Percentiles rank a stretch among this genome's conserved stretches.
These are phyloP conservation scores for Yamadazyma phyllophila DNA, from an alignment of 805 yeast genomes.

Conservation along the genomic window DNA sequence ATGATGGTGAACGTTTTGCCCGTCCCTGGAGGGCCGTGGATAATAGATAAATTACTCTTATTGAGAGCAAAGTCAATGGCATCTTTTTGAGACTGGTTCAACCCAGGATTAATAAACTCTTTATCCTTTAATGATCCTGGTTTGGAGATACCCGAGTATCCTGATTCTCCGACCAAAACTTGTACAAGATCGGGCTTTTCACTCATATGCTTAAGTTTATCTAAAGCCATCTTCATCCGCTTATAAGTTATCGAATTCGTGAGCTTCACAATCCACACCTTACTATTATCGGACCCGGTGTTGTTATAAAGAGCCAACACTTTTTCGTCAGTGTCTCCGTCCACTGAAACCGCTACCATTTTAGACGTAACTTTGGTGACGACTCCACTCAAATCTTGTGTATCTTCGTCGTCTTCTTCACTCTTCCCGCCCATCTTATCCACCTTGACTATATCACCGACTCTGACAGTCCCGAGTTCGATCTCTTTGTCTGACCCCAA, in stretches of 20 bases:
- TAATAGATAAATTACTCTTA: slow-evolving; percentile 52
- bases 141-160: slow-evolving; percentile 26
- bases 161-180: slow-evolving; percentile 45
- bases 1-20: slow-evolving; percentile 82
- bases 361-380: slow-evolving; percentile 52
- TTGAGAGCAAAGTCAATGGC: slow-evolving; percentile 69
- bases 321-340: slow-evolving; percentile 49
- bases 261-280: slow-evolving; percentile 67
- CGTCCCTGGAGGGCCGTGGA: slow-evolving; percentile 84
- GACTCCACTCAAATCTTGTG: slow-evolving; percentile 55
- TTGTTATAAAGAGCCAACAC: slow-evolving; percentile 46
- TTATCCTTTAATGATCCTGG: slow-evolving; percentile 7
- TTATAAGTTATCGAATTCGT: slow-evolving; percentile 70
- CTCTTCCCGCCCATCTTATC: slow-evolving; percentile 41
- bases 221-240: slow-evolving; percentile 75
- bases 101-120: slow-evolving; percentile 39
- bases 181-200: slow-evolving; percentile 34
- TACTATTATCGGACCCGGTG: slow-evolving; percentile 32
- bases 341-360: slow-evolving; percentile 57
- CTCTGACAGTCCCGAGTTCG: slow-evolving; percentile 52
- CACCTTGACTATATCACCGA: slow-evolving; percentile 75
- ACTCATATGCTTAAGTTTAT: slow-evolving; percentile 54
- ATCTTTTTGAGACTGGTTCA: slow-evolving; percentile 68
- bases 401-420: slow-evolving; percentile 9
- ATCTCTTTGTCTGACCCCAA: slow-evolving; percentile 30